Base-by-base conservation (phyloP, 2,329 filamentous ascomycete genomes). In the Venturia aucupariae region DNA sequence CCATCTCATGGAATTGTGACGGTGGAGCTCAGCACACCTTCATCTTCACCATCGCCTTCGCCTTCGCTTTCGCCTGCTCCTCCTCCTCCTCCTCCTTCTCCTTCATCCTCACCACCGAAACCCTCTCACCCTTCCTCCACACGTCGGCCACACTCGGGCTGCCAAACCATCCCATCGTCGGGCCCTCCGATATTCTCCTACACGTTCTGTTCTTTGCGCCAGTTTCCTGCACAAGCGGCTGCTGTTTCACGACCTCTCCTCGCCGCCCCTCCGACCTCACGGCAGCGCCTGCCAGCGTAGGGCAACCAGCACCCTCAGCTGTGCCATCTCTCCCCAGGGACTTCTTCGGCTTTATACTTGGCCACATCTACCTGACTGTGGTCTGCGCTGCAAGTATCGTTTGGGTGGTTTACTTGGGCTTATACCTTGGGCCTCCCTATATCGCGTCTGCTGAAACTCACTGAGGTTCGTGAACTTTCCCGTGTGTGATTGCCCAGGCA, bases 401-500 rank as follows among this genome's bases (percentile, higher is more conserved):
- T 15, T 22, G 27, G 44, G 30, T 35, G 27, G 30, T 11, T 35
- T 35, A 57, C 51, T 35, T 19, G 27, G 51, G 22, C 15, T 32
- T 57, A 57, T 57, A 57, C 30, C 6, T 35, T 32, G 51, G 51
- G 30, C 51, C 51, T 57, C 51, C 51, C 51, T 57, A 57, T 57
- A 57, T 57, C 30, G 51, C 51, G 51, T 35, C n/a, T 57, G 51
- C 51, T 57, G 51, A 57, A 57, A 57, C 51, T 57, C 51, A 32
- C 27, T 32, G 30, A 57, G 51, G 51, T 57, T 57, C 51, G 51
- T 57, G 35, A 57, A n/a, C 30, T 27, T 32, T 32, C 19, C 27
- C 46, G 22, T 51, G 17, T 35, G 27, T 6, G 51, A 15, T 35
- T 32, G 51, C 30, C 27, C 51, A 35, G 35, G 51, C 27, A 57